Base-by-base conservation (phyloP, 2,329 filamentous ascomycete species). In the Mycocentrospora acerina region DNA sequence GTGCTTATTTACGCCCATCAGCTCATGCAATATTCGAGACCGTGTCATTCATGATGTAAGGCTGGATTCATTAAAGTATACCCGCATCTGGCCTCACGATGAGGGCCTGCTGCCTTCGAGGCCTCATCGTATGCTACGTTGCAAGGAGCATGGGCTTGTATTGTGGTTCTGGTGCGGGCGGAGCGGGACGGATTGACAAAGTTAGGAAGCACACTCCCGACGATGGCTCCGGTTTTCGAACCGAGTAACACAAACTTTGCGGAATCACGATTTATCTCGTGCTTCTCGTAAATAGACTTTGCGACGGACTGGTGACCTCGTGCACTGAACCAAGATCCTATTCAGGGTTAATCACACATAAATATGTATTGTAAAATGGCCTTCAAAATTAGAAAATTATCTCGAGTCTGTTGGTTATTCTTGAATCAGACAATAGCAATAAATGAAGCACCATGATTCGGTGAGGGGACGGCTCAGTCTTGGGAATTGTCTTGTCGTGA, bases 191-290 rank as follows among this genome's bases (percentile, higher is more conserved):
- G 53, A 50, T 48, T 53, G 54, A 52, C 46, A 38, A 37, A 40
- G 29, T 37, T 35, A 53, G 42, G 31, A 38, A 51, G 60, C 61
- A 65, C 59, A 59, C 54, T 56, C 60, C 60, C 42, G 47, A 49
- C 39, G 36, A 40, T 63, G n/a, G n/a, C n/a, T n/a, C n/a, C n/a
- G n/a, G n/a, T n/a, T n/a, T n/a, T n/a, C n/a, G 40, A 48, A 40
- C 57, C 53, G 56, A 55, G 40, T 30, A 34, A 17, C 40, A 34
- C 27, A 44, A 28, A n/a, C n/a, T 29, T 33, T 36, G 33, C 25
- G 30, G 32, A 29, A 29, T 45, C 19, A 22, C 5, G 19, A 9
- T 30, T 22, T 22, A 9, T 22, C 19, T 22, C 19, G 19, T 22
- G 19, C 19, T 22, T 22, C 9, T 9, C 19, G 9, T 32, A 36